Evolutionary conservation across 164 flowering plant species (phyloP).

Genomic region (Vitis cinerea): DNA sequence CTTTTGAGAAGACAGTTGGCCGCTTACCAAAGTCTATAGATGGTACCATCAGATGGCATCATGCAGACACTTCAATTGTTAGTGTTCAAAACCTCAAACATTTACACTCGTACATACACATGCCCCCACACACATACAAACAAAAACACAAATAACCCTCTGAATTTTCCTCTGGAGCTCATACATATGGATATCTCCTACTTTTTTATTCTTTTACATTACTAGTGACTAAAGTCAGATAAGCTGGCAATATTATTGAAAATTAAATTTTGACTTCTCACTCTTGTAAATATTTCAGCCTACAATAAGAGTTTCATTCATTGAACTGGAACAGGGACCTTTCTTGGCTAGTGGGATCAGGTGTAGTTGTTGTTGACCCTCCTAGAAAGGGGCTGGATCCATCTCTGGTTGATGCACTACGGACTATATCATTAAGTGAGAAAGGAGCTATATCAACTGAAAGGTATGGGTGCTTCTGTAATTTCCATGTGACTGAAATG

Average conservation of each 20-base stretch:
- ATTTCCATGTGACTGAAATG: background rate
- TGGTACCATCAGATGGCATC: slow-evolving; percentile 92
- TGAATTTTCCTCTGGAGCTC: too few relatives aligned
- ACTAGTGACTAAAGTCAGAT: too few relatives aligned
- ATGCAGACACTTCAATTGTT: slow-evolving; percentile 81
- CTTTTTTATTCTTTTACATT: too few relatives aligned
- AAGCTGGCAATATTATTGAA: too few relatives aligned
- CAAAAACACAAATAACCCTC: too few relatives aligned
- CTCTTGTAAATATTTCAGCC: too few relatives aligned
- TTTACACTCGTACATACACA: background rate
- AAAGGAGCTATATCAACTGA: slow-evolving; percentile 37
- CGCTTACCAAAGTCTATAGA: slow-evolving; percentile 65
- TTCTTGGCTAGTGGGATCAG: slow-evolving; percentile 85
- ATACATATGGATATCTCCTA: background rate
- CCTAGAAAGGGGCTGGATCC: slow-evolving; percentile 90
- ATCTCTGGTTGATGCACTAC: slow-evolving; percentile 60
- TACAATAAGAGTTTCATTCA: too few relatives aligned
- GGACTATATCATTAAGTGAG: slow-evolving; percentile 34
- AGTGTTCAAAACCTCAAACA: slow-evolving; percentile 22
- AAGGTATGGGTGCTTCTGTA: slow-evolving; percentile 40
- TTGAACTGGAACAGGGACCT: slow-evolving; percentile 55
- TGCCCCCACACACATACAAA: too few relatives aligned
- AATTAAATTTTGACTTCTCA: too few relatives aligned
- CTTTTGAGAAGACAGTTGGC: slow-evolving; percentile 81
- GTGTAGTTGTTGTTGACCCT: slow-evolving; percentile 91